Conservation (phyloP, 1,139 yeast genomes). For the Taphrina flavorubra region DNA sequence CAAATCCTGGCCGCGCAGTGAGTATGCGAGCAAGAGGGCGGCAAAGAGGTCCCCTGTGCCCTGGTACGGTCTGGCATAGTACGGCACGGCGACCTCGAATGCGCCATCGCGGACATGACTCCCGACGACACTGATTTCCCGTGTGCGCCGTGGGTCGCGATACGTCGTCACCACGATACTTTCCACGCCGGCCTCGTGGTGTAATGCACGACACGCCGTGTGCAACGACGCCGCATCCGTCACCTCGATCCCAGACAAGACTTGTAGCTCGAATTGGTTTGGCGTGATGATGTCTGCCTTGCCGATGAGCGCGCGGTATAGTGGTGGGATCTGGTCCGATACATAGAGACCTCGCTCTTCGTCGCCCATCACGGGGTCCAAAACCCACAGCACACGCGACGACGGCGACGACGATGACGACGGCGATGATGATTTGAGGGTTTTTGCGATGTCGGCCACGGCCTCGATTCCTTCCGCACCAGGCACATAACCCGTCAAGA, state of each 20-base stretch:
- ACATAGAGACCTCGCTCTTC: conserved; percentile 78
- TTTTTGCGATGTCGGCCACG: conserved; percentile 57
- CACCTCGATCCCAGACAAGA: conserved; percentile 54
- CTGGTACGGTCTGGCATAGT: conserved; percentile 74
- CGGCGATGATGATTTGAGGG: conserved; percentile 47
- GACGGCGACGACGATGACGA: conserved; percentile 23
- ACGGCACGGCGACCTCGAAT: conserved; percentile 60
- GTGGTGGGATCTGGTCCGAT: conserved; percentile 67
- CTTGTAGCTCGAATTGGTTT: conserved; percentile 86
- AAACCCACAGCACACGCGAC: conserved; percentile 59
- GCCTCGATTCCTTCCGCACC: conserved; percentile 60
- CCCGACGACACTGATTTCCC: conserved; percentile 38
- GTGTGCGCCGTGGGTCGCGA: conserved; percentile 48
- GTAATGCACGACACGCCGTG: conserved; percentile 59
- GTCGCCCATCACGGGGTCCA: conserved; percentile 96
- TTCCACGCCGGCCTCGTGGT: conserved; percentile 59
- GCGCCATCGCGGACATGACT: not conserved
- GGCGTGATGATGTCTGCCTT: conserved; percentile 78
- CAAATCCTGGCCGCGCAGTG: conserved; percentile 2
- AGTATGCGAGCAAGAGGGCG: conserved; percentile 53
- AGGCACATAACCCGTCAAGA: conserved; percentile 77
- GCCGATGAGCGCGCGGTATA: conserved; percentile 62
- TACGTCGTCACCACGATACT: conserved; percentile 75
- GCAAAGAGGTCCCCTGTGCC: conserved; percentile 94
- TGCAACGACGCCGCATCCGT: conserved; percentile 55